Conservation (phyloP, 179 eudicot genomes). For the Heliamphora pulchella region DNA sequence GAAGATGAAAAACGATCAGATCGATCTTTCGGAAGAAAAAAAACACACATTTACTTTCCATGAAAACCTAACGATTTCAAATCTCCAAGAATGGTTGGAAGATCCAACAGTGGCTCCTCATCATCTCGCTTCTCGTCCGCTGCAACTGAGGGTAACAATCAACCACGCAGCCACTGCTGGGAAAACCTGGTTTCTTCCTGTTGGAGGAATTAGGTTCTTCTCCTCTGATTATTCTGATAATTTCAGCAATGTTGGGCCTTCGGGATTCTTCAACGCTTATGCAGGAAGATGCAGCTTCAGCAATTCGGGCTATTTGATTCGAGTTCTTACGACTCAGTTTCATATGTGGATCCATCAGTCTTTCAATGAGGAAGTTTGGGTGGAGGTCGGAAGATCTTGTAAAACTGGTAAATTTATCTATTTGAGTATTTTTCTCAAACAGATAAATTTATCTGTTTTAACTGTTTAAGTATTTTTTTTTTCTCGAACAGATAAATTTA, state of each 20-base stretch:
- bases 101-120: conserved; percentile 7
- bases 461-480: no score
- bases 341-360: conserved; percentile 56
- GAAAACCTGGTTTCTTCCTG: conserved; percentile 34
- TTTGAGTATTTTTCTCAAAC: no score
- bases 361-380: conserved; percentile 18
- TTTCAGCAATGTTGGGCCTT: conserved; percentile 58
- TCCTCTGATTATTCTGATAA: conserved; percentile 50
- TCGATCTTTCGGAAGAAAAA: no score
- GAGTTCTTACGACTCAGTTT: conserved; percentile 43
- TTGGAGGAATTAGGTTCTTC: conserved; percentile 24
- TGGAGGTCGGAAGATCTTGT: no score
- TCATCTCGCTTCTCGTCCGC: conserved; percentile 49
- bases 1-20: no score
- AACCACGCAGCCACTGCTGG: conserved; percentile 20
- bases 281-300: conserved; percentile 69
- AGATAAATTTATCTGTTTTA: no score
- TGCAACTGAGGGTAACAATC: conserved; percentile 32
- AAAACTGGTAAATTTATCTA: no score
- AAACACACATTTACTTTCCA: no score
- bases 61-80: no score
- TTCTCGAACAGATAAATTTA: no score
- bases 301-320: conserved; percentile 49
- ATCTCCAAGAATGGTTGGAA: no score
- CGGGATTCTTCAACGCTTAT: conserved; percentile 56